Percentiles rank a stretch among this genome's conserved stretches.
Evolutionary conservation across 148 eudicot species (phyloP).

Genomic region (Nyssa sinensis): DNA sequence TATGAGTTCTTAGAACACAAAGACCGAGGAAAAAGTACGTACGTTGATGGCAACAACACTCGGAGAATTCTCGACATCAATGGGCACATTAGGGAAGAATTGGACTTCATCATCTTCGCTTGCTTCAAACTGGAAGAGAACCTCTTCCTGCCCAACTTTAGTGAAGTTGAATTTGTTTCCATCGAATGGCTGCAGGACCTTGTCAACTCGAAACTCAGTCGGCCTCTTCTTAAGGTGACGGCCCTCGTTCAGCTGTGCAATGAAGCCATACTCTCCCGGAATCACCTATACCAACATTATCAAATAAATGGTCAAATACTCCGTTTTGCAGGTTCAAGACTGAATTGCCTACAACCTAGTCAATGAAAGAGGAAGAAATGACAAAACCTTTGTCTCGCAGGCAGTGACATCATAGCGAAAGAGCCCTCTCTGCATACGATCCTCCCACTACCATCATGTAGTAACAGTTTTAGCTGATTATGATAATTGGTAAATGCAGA

Average conservation of each 20-base stretch:
- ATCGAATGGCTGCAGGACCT: conserved; percentile 91
- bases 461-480: conserved; percentile 12
- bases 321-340: background rate
- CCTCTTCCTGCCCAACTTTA: conserved; percentile 94
- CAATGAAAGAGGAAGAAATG: background rate
- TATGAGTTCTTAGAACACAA: background rate
- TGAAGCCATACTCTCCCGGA: conserved; percentile 73
- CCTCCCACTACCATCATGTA: conserved; percentile 79
- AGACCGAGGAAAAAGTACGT: conserved; percentile 7
- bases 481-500: background rate
- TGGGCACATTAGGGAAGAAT: conserved; percentile 54
- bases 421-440: conserved; percentile 82
- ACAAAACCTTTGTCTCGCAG: conserved; percentile 84
- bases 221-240: conserved; percentile 96
- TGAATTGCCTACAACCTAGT: background rate
- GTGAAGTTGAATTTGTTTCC: conserved; percentile 90
- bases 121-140: conserved; percentile 81
- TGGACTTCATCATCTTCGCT: conserved; percentile 51
- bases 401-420: conserved; percentile 99
- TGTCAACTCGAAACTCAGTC: conserved; percentile 81
- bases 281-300: conserved; percentile 47
- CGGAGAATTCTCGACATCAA: conserved; percentile 58
- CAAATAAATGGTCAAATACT: background rate
- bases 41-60: conserved; percentile 94
- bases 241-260: conserved; percentile 94